phyloP scores from a whole-genome alignment of 495 filamentous ascomycete genomes.

The Xylaria acuta region DNA sequence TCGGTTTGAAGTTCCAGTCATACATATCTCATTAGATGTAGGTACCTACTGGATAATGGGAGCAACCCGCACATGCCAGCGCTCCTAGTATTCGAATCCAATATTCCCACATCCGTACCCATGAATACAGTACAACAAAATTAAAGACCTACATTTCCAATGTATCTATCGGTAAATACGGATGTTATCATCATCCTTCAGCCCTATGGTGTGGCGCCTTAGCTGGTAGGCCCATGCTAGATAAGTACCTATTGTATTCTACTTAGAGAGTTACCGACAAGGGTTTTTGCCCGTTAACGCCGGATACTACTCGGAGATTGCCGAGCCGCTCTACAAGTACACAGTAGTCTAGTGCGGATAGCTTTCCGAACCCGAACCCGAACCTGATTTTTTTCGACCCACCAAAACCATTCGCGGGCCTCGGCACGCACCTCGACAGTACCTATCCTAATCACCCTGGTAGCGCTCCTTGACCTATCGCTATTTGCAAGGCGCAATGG shows the following conservation, averaged over 20 bases:
- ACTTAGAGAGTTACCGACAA: too few species aligned
- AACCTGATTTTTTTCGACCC: neutral
- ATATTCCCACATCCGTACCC: neutral
- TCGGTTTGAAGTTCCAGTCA: neutral
- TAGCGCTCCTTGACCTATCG: neutral
- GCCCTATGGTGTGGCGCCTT: neutral
- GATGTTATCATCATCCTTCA: neutral
- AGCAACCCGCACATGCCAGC: neutral
- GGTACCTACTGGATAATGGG: neutral
- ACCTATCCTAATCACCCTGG: neutral
- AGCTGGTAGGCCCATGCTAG: too few species aligned
- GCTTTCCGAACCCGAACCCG: neutral
- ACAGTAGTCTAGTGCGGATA: neutral
- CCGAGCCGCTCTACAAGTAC: neutral
- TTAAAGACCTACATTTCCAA: neutral
- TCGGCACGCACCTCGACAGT: neutral
- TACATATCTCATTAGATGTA: neutral
- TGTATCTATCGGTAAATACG: neutral
- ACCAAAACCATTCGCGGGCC: neutral
- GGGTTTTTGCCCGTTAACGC: neutral
- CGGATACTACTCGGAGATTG: slow-evolving; percentile 9
- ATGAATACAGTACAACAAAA: neutral
- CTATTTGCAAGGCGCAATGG: slow-evolving; percentile 1
- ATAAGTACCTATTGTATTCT: too few species aligned
- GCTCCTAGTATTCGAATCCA: neutral